Percentiles rank a stretch among this genome's conserved stretches.
These are phyloP conservation scores for Carex kokanica DNA, from an alignment of 176 grass and related monocot species.

Conservation along the genomic window DNA sequence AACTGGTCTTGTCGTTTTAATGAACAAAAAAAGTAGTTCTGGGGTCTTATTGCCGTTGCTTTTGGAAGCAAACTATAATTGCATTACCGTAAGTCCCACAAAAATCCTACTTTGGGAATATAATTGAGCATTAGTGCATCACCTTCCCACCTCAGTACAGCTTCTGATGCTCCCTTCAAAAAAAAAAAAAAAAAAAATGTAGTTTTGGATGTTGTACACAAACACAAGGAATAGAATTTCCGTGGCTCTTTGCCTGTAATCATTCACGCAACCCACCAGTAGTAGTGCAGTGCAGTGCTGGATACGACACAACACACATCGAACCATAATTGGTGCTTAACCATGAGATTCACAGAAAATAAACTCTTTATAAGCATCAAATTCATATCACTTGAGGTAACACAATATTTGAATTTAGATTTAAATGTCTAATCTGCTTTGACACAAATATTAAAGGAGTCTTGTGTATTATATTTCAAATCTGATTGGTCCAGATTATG, in stretches of 20 bases:
- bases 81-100: not conserved
- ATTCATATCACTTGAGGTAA: too few species aligned
- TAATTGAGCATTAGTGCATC: not conserved
- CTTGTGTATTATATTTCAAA: too few species aligned
- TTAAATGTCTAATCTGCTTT: too few species aligned
- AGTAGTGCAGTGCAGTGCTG: too few species aligned
- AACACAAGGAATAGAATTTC: not conserved
- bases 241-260: not conserved
- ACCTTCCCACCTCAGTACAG: not conserved
- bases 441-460: too few species aligned
- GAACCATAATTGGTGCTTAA: too few species aligned
- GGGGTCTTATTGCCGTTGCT: not conserved
- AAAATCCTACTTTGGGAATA: not conserved
- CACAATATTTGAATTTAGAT: too few species aligned
- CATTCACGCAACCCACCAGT: not conserved
- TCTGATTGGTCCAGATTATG: too few species aligned
- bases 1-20: not conserved
- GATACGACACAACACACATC: too few species aligned
- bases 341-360: too few species aligned
- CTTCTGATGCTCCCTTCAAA: too few species aligned
- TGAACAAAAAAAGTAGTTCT: not conserved
- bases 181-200: not conserved
- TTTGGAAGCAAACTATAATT: conserved; percentile 5
- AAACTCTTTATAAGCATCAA: too few species aligned
- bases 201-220: not conserved